A percentile compares a stretch with the other conserved stretches of the same genome.
Evolutionary conservation across 2,329 filamentous ascomycete species (phyloP).

Genomic region (Fonsecaea erecta): DNA sequence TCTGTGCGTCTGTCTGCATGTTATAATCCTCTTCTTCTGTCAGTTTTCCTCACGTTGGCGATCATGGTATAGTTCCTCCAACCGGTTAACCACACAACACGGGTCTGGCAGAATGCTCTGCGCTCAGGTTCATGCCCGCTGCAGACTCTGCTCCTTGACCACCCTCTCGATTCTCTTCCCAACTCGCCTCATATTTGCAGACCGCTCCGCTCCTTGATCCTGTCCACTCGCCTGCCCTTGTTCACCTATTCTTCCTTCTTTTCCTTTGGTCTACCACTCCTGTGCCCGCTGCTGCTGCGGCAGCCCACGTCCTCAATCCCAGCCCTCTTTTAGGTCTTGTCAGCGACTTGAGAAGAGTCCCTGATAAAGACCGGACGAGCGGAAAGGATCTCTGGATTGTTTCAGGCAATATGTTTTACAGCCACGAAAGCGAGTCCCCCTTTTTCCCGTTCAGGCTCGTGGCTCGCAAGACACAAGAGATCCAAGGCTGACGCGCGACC

Average conservation of each 20-base stretch:
- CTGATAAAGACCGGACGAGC: neutral
- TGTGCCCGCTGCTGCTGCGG: too few species aligned
- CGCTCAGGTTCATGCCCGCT: neutral
- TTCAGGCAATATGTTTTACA: slow-evolving; percentile 79
- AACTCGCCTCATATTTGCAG: neutral
- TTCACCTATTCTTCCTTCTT: neutral
- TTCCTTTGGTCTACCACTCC: neutral
- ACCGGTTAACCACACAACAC: neutral
- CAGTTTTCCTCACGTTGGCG: neutral
- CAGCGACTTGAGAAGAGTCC: neutral
- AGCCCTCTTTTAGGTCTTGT: neutral
- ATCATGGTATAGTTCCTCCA: neutral
- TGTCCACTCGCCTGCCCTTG: neutral
- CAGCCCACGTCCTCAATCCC: neutral
- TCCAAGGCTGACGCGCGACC: neutral
- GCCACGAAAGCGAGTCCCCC: slow-evolving; percentile 76
- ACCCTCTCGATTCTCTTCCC: neutral
- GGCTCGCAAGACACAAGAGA: neutral
- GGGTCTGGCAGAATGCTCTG: neutral
- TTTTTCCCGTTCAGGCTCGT: neutral
- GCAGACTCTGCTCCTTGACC: neutral
- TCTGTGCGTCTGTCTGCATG: too few species aligned
- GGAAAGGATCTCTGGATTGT: neutral
- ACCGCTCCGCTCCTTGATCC: neutral
- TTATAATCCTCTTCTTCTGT: neutral